Evolutionary conservation across 345 rosid genomes (phyloP).

Genomic region (Camelina laxa): DNA sequence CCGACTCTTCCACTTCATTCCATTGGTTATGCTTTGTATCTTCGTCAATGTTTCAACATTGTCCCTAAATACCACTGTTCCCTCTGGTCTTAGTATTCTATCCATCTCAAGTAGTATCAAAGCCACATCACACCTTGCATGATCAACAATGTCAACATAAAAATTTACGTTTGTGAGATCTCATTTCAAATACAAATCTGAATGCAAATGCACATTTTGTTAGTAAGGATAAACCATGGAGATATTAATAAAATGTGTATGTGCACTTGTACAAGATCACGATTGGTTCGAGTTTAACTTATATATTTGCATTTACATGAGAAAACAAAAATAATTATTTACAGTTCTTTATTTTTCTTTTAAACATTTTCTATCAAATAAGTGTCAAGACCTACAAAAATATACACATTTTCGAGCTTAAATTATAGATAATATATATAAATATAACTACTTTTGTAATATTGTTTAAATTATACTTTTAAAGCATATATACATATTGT

Average conservation of each 20-base stretch:
- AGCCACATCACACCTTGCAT: slow-evolving; percentile 74
- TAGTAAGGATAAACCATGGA: too few species aligned
- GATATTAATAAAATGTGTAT: too few species aligned
- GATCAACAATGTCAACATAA: slow-evolving; percentile 30
- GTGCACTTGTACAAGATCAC: too few species aligned
- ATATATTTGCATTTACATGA: neutral
- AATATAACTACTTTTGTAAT: neutral
- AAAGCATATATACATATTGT: neutral
- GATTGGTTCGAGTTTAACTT: too few species aligned
- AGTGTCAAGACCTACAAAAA: neutral
- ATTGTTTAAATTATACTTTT: neutral
- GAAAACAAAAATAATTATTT: neutral
- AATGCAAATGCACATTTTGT: neutral
- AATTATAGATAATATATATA: neutral
- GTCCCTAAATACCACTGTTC: slow-evolving; percentile 91
- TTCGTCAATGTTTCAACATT: slow-evolving; percentile 79
- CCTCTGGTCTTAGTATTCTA: slow-evolving; percentile 92
- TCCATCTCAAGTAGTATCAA: slow-evolving; percentile 95
- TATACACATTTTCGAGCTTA: neutral
- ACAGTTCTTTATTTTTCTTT: neutral
- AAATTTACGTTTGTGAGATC: neutral
- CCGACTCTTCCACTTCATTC: slow-evolving; percentile 93
- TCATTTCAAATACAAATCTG: neutral
- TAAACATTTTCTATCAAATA: too few species aligned
- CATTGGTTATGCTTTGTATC: slow-evolving; percentile 72